Conservation (phyloP, 163 green algal genomes). For the Chloromonas sp. region DNA sequence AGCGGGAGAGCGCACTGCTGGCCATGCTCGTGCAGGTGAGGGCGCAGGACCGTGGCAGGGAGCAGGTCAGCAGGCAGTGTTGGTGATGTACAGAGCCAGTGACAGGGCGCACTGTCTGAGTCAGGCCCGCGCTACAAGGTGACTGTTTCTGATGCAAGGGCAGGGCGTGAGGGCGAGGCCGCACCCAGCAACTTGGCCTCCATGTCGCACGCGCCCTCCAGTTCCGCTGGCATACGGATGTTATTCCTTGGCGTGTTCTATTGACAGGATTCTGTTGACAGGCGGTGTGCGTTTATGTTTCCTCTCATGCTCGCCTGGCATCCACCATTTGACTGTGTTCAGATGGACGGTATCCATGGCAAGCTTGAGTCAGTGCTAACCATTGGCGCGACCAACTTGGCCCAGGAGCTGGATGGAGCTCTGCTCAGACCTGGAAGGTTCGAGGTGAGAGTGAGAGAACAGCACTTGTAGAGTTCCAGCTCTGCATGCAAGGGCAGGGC, state of each 20-base stretch:
- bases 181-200: no score
- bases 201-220: no score
- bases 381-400: conserved; percentile 83
- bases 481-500: neutral
- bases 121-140: no score
- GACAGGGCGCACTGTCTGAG: no score
- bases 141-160: no score
- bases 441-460: conserved; percentile 23
- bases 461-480: neutral
- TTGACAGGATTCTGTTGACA: no score
- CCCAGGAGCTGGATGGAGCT: conserved; percentile 69
- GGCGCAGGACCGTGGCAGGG: no score
- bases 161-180: no score
- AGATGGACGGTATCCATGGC: conserved; percentile 86
- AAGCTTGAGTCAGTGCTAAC: conserved; percentile 61
- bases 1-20: conserved; percentile 63
- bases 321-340: neutral
- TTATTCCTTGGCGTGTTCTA: no score
- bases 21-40: conserved; percentile 77
- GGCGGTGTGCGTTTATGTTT: neutral
- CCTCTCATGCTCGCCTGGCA: neutral
- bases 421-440: conserved; percentile 54
- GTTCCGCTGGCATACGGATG: no score
- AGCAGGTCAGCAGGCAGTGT: no score
- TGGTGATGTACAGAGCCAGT: no score